These are phyloP conservation scores for Chaetoceros muelleri DNA, from an alignment of 108 stramenopile genomes.

Conservation along the genomic window DNA sequence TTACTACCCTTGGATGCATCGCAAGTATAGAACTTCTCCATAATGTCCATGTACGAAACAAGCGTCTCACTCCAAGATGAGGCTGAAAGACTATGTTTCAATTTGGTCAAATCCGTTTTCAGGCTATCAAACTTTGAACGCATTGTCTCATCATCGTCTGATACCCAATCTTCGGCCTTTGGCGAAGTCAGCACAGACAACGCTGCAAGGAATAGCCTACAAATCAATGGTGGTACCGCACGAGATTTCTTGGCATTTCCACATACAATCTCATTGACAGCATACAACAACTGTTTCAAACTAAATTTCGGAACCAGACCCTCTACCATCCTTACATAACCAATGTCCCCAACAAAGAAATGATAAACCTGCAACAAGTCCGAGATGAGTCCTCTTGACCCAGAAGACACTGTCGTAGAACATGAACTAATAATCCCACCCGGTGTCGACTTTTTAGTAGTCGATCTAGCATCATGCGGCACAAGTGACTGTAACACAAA, in stretches of 20 bases:
- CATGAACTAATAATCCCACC: not conserved
- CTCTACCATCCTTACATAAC: slow-evolving; percentile 26
- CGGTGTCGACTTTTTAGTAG: slow-evolving; percentile 6
- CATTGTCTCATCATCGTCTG: slow-evolving; percentile 5
- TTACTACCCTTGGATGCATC: slow-evolving; percentile 37
- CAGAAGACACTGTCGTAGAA: not conserved
- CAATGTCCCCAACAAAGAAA: slow-evolving; percentile 75
- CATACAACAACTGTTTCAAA: slow-evolving; percentile 50
- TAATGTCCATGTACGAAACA: slow-evolving; percentile 64
- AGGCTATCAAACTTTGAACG: slow-evolving; percentile 26
- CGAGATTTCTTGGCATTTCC: slow-evolving; percentile 51
- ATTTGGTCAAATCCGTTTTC: slow-evolving; percentile 27
- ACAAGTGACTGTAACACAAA: slow-evolving; percentile 14
- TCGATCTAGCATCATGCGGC: not conserved
- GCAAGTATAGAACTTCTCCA: slow-evolving; percentile 61
- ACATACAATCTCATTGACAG: slow-evolving; percentile 44
- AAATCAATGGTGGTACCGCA: slow-evolving; percentile 61
- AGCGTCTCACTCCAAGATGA: slow-evolving; percentile 67
- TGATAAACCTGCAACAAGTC: slow-evolving; percentile 67
- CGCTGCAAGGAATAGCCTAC: slow-evolving; percentile 55
- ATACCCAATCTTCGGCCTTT: slow-evolving; percentile 9
- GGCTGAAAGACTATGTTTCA: slow-evolving; percentile 39
- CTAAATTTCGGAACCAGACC: slow-evolving; percentile 40
- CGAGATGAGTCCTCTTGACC: slow-evolving; percentile 33
- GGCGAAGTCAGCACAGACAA: slow-evolving; percentile 41